These are phyloP conservation scores for Eucalyptus shirleyi DNA, from an alignment of 345 rosid genomes.

Conservation along the genomic window DNA sequence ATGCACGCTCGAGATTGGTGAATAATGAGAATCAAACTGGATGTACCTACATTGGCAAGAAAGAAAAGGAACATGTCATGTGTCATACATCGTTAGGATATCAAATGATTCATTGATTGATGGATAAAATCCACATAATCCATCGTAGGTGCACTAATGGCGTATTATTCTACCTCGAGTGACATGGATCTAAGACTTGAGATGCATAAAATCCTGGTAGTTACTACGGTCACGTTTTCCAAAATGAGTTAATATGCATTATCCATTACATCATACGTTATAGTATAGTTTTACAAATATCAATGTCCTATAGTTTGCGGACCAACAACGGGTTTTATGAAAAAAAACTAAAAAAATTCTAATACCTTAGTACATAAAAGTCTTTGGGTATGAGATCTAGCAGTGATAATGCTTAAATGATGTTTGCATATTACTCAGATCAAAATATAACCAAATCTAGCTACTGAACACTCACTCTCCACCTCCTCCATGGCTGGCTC, in stretches of 20 bases:
- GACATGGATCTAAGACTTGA: neutral
- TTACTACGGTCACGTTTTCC: neutral
- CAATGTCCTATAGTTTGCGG: neutral
- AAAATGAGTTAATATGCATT: neutral
- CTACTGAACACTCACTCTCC: neutral
- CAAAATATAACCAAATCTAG: neutral
- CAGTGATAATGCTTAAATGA: neutral
- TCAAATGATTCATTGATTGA: neutral
- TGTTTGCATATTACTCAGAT: neutral
- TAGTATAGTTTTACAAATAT: neutral
- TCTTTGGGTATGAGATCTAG: neutral
- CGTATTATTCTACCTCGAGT: neutral
- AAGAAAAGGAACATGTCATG: neutral
- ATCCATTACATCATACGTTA: neutral
- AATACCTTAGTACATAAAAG: neutral
- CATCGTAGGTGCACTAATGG: no score
- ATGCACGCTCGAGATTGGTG: neutral
- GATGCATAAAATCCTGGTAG: neutral
- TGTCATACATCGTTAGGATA: neutral
- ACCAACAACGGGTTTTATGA: neutral
- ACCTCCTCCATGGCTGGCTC: neutral
- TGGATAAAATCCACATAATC: neutral
- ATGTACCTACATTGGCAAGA: neutral
- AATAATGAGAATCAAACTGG: neutral
- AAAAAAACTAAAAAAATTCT: neutral